Conservation (phyloP, 116 monocot genomes). For the Phalaenopsis hybrid region DNA sequence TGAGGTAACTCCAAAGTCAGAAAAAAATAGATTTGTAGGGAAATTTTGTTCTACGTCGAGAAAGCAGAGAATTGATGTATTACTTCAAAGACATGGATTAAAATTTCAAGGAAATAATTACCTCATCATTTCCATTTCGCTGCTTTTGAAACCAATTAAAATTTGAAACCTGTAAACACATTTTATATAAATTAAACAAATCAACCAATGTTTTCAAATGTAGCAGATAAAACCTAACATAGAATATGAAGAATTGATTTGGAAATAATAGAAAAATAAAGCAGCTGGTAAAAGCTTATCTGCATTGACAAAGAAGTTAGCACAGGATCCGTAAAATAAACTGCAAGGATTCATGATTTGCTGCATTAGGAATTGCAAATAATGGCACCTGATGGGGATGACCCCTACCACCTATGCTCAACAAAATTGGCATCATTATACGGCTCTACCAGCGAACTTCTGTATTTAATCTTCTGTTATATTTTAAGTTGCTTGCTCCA, state of each 20-base stretch:
- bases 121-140: constrained; percentile 88
- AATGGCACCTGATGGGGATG: not conserved
- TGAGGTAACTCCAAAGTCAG: not conserved
- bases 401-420: not conserved
- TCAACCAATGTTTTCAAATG: not conserved
- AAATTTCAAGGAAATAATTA: constrained; percentile 12
- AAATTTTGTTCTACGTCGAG: not conserved
- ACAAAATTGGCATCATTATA: not conserved
- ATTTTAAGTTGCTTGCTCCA: not conserved
- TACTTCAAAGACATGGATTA: not conserved
- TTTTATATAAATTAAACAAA: not conserved
- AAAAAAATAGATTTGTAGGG: not conserved
- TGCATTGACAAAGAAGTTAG: not conserved
- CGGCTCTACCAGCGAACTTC: not conserved
- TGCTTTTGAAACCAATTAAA: constrained; percentile 94
- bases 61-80: not conserved
- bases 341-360: not conserved
- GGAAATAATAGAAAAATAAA: too few species aligned
- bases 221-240: not conserved
- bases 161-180: constrained; percentile 53
- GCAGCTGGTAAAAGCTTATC: not conserved
- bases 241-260: too few species aligned
- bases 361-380: not conserved
- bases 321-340: constrained; percentile 1
- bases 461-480: not conserved